phyloP scores from a whole-genome alignment of 208 protist genomes.

The Wallacemonas sp. region DNA sequence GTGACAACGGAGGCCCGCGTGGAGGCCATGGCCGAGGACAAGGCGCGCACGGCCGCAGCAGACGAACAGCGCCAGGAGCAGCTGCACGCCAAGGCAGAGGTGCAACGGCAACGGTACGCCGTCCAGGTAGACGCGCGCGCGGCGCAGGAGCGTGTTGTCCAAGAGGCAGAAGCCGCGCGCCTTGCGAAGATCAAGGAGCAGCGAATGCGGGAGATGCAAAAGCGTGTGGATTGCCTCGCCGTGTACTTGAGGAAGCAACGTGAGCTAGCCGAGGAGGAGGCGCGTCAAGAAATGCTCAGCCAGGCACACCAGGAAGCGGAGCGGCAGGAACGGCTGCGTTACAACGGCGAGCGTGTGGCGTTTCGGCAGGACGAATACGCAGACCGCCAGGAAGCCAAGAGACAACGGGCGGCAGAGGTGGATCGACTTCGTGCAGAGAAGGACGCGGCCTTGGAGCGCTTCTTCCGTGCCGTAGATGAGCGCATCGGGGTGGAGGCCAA shows the following conservation, averaged over 20 bases:
- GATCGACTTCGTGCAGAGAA: constrained; percentile 44
- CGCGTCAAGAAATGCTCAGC: constrained; percentile 29
- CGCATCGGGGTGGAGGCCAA: constrained; percentile 66
- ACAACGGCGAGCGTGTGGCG: constrained; percentile 60
- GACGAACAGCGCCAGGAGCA: constrained; percentile 2
- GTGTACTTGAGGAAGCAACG: constrained; percentile 42
- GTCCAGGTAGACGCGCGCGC: constrained; percentile 29
- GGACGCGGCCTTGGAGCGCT: constrained; percentile 57
- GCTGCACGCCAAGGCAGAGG: constrained; percentile 17
- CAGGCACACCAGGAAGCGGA: constrained; percentile 41
- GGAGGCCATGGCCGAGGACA: constrained; percentile 9
- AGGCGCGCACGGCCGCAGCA: neutral
- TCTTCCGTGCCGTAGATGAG: constrained; percentile 70
- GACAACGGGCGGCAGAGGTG: constrained; percentile 44
- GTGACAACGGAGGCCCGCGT: neutral
- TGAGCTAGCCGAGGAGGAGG: constrained; percentile 50
- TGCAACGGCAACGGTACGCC: neutral
- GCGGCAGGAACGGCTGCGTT: constrained; percentile 36
- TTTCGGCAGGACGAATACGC: constrained; percentile 51
- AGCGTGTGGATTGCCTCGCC: constrained; percentile 50
- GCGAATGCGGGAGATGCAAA: constrained; percentile 58
- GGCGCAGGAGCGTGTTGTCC: constrained; percentile 29
- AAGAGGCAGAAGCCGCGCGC: constrained; percentile 40
- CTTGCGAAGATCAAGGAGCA: constrained; percentile 30
- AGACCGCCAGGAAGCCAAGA: constrained; percentile 33